Conservation (phyloP, 441 rosid species). For the Biscutella auriculata region DNA sequence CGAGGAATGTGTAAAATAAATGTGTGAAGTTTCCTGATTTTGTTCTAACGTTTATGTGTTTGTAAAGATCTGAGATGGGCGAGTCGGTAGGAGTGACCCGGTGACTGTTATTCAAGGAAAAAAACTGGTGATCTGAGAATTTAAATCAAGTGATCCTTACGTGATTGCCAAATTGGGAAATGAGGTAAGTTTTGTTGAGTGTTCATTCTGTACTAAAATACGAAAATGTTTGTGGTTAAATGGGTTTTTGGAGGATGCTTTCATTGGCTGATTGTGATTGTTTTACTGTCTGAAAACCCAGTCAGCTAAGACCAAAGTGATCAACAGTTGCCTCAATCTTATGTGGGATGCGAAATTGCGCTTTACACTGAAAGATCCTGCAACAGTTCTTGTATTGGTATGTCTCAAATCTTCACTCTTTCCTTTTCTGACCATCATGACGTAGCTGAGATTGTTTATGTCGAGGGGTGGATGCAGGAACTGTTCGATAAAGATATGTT, state of each 20-base stretch:
- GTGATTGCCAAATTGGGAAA: slow-evolving; percentile 72
- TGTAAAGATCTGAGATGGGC: slow-evolving; percentile 35
- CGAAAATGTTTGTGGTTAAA: too few species aligned
- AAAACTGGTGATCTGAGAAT: slow-evolving; percentile 74
- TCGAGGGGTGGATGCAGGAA: slow-evolving; percentile 60
- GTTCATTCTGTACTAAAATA: too few species aligned
- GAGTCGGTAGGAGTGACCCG: slow-evolving; percentile 57
- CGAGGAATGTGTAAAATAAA: background rate
- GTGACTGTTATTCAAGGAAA: slow-evolving; percentile 70
- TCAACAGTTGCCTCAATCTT: slow-evolving; percentile 83
- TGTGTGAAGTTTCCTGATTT: background rate
- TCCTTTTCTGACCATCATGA: slow-evolving; percentile 2
- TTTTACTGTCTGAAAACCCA: slow-evolving; percentile 22
- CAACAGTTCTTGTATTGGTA: slow-evolving; percentile 52
- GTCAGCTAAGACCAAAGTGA: slow-evolving; percentile 91
- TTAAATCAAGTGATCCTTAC: slow-evolving; percentile 94
- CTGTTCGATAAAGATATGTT: slow-evolving; percentile 92
- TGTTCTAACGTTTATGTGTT: slow-evolving; percentile 9
- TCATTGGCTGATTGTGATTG: slow-evolving; percentile 9
- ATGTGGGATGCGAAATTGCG: slow-evolving; percentile 85
- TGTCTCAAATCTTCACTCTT: background rate
- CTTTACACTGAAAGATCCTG: slow-evolving; percentile 65
- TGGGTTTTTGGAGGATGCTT: too few species aligned
- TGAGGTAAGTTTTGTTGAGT: slow-evolving; percentile 40
- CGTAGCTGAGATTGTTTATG: background rate